Percentiles rank a stretch among this genome's conserved stretches.
These are phyloP conservation scores for Chamaecrista fasciculata DNA, from an alignment of 306 rosid species.

Conservation along the genomic window DNA sequence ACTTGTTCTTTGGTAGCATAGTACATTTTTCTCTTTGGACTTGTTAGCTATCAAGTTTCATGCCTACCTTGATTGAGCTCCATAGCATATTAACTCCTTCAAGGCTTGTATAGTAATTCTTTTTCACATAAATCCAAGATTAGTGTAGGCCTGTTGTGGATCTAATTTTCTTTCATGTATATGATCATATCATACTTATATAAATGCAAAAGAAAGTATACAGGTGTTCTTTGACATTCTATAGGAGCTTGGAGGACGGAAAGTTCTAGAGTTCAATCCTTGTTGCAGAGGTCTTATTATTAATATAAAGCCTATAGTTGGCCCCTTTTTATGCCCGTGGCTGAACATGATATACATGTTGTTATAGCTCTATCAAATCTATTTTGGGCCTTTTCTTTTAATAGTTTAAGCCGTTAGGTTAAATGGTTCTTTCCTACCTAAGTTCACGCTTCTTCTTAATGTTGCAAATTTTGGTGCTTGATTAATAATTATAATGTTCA, in stretches of 20 bases:
- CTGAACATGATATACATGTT: not conserved
- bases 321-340: not conserved
- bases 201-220: not conserved
- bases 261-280: not conserved
- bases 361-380: not conserved
- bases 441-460: not conserved
- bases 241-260: not conserved
- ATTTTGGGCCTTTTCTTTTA: not conserved
- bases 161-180: not conserved
- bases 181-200: not conserved
- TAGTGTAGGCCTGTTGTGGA: constrained; percentile 16
- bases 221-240: not conserved
- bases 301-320: not conserved
- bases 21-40: constrained; percentile 7
- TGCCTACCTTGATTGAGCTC: constrained; percentile 14
- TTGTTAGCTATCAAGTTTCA: not conserved
- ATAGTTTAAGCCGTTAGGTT: not conserved
- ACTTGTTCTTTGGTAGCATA: not conserved
- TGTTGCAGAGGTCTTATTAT: not conserved
- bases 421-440: not conserved
- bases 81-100: constrained; percentile 6
- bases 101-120: not conserved
- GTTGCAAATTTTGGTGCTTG: not conserved
- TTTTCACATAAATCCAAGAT: constrained; percentile 11
- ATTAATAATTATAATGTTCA: not conserved